Evolutionary conservation across 257 asterid genomes (phyloP).

Genomic region (Lycium barbarum): DNA sequence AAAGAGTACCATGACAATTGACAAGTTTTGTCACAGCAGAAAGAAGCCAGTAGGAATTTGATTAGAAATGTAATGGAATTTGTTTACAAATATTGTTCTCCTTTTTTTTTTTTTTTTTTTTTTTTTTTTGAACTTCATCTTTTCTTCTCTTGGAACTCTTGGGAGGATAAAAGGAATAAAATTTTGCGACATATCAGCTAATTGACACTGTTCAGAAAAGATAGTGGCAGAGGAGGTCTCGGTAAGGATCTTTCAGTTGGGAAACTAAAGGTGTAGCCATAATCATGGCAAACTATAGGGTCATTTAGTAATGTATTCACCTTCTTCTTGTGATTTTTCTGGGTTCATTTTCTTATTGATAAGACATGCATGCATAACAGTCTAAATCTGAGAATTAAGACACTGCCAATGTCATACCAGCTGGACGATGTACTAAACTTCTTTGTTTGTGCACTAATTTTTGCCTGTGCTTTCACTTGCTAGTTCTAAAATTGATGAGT

Average conservation of each 20-base stretch:
- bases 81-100: conserved; percentile 1
- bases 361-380: background rate
- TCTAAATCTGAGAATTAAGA: background rate
- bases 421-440: conserved; percentile 6
- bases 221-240: background rate
- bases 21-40: background rate
- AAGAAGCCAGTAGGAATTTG: background rate
- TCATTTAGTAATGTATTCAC: background rate
- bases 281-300: background rate
- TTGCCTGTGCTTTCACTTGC: conserved; percentile 30
- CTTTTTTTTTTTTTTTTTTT: background rate
- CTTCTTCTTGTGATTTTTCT: conserved; percentile 4
- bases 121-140: background rate
- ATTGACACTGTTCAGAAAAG: background rate
- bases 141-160: background rate
- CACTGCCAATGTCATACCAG: conserved; percentile 13
- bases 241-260: background rate
- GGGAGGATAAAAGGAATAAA: background rate
- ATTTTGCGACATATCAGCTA: background rate
- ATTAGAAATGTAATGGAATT: background rate
- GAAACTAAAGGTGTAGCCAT: conserved; percentile 12
- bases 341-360: conserved; percentile 5
- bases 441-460: conserved; percentile 9
- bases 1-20: background rate
- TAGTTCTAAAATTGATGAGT: conserved; percentile 27